Evolutionary conservation across 108 stramenopile species (phyloP).

Genomic region (Fistulifera solaris): DNA sequence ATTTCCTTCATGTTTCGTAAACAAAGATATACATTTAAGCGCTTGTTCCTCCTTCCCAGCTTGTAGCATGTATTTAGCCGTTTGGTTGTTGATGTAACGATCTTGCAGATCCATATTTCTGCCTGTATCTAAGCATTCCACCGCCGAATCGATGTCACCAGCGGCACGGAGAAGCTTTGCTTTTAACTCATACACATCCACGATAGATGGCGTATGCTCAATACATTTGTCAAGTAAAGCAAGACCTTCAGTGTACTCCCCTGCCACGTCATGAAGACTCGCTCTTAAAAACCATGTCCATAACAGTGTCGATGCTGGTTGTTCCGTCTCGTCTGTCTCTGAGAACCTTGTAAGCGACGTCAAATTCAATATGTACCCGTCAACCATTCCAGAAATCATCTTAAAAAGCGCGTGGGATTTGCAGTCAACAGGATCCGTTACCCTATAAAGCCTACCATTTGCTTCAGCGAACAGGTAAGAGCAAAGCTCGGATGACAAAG

Average conservation of each 20-base stretch:
- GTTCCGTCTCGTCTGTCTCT: slow-evolving; percentile 34
- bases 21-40: slow-evolving; percentile 66
- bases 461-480: slow-evolving; percentile 43
- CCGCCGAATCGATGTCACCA: slow-evolving; percentile 81
- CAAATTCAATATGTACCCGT: slow-evolving; percentile 55
- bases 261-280: slow-evolving; percentile 72
- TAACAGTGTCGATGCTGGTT: slow-evolving; percentile 56
- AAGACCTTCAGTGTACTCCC: slow-evolving; percentile 65
- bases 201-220: slow-evolving; percentile 83
- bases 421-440: slow-evolving; percentile 69
- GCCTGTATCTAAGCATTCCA: slow-evolving; percentile 77
- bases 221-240: slow-evolving; percentile 78
- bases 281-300: slow-evolving; percentile 86
- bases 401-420: slow-evolving; percentile 41
- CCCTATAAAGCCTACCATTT: slow-evolving; percentile 28
- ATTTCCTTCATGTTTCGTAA: slow-evolving; percentile 91
- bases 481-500: slow-evolving; percentile 74
- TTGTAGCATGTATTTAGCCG: slow-evolving; percentile 91
- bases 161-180: slow-evolving; percentile 78
- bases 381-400: slow-evolving; percentile 48
- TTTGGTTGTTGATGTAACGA: slow-evolving; percentile 97
- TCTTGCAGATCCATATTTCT: slow-evolving; percentile 91
- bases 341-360: slow-evolving; percentile 27
- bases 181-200: slow-evolving; percentile 87
- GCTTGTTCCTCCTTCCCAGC: slow-evolving; percentile 81